A percentile compares a stretch with the other conserved stretches of the same genome.
Evolutionary conservation across 352 stramenopile species (phyloP).

Genomic region (Thraustotheca clavata): DNA sequence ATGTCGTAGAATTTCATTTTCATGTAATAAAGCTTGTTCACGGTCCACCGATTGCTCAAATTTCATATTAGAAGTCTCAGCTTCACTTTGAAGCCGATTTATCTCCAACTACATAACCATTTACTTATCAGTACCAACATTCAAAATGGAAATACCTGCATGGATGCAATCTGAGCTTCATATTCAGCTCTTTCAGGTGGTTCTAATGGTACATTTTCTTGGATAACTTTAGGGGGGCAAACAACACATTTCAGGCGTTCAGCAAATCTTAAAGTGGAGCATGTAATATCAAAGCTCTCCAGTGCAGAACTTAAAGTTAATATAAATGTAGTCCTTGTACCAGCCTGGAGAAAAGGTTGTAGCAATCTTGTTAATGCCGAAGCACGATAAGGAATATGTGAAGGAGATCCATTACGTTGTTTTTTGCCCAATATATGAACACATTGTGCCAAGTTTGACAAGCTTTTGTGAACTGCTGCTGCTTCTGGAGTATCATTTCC

Average conservation of each 20-base stretch:
- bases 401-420: constrained; percentile 28
- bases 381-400: constrained; percentile 46
- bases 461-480: constrained; percentile 62
- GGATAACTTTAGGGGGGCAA: constrained; percentile 31
- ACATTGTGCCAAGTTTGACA: constrained; percentile 66
- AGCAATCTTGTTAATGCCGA: constrained; percentile 60
- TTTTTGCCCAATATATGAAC: constrained; percentile 58
- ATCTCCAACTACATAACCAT: constrained; percentile 36
- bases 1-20: constrained; percentile 10
- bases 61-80: constrained; percentile 38
- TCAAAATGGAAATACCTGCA: constrained; percentile 36
- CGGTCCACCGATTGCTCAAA: background rate
- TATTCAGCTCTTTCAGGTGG: constrained; percentile 50
- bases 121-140: background rate
- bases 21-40: background rate
- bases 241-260: constrained; percentile 52
- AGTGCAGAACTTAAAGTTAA: constrained; percentile 50
- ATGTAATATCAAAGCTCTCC: constrained; percentile 53
- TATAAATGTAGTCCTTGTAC: constrained; percentile 47
- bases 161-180: constrained; percentile 56
- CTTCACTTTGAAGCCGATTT: constrained; percentile 36
- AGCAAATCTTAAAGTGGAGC: constrained; percentile 59
- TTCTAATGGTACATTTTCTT: constrained; percentile 41
- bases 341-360: constrained; percentile 51
- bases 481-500: constrained; percentile 49